Evolutionary conservation across 768 basidiomycete species (phyloP).

Genomic region (Russula virescens): DNA sequence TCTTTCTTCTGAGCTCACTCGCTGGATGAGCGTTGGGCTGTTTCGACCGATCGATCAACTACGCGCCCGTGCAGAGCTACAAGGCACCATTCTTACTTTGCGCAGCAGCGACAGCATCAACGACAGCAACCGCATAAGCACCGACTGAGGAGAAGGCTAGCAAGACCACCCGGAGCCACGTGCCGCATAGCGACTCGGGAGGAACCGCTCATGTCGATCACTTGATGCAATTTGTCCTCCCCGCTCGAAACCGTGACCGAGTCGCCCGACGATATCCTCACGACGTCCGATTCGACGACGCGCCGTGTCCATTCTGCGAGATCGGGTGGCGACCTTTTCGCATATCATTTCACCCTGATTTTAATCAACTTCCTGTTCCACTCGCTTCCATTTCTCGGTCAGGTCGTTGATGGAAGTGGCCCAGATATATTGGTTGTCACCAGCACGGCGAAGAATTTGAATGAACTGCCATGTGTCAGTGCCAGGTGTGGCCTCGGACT

Average conservation of each 20-base stretch:
- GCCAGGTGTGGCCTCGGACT: background rate
- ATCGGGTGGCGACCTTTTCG: background rate
- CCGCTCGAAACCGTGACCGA: background rate
- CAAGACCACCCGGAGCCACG: background rate
- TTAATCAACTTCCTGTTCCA: background rate
- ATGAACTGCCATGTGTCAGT: too few species aligned
- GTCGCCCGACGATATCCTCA: background rate
- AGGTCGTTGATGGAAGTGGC: constrained; percentile 14
- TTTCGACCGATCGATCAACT: too few species aligned
- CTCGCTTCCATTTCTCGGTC: background rate
- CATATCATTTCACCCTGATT: background rate
- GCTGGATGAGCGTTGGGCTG: too few species aligned
- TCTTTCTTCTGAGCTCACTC: too few species aligned
- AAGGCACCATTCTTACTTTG: constrained; percentile 3
- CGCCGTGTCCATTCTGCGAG: constrained; percentile 12
- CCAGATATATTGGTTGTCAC: background rate
- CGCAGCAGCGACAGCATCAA: background rate
- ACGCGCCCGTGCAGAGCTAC: background rate
- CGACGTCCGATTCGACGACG: background rate
- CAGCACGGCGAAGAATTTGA: background rate
- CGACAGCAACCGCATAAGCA: too few species aligned
- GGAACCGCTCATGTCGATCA: constrained; percentile 9
- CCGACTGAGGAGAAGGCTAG: background rate
- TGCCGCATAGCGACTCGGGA: background rate
- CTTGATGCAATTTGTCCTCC: constrained; percentile 11